These are phyloP conservation scores for Coniochaeta pulveracea DNA, from an alignment of 2,329 filamentous ascomycete genomes.

Conservation along the genomic window DNA sequence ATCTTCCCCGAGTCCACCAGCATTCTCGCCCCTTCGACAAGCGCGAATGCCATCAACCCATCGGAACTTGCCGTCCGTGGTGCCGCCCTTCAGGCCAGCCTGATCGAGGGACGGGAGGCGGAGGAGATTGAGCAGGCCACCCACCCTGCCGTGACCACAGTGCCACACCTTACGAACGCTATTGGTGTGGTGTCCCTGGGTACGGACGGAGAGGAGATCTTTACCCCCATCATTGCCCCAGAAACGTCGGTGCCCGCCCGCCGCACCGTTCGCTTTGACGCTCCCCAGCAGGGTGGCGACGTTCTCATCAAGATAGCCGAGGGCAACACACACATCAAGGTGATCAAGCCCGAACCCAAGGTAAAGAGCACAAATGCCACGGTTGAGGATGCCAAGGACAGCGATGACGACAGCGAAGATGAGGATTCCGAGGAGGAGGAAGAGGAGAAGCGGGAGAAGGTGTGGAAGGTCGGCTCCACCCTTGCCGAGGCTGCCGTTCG, in stretches of 20 bases:
- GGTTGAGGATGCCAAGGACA: constrained; percentile 51
- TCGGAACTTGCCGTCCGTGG: constrained; percentile 82
- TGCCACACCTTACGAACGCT: constrained; percentile 78
- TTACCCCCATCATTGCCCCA: constrained; percentile 69
- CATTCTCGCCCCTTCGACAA: constrained; percentile 76
- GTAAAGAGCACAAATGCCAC: constrained; percentile 46
- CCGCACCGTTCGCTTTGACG: constrained; percentile 67
- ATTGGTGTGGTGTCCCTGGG: constrained; percentile 70
- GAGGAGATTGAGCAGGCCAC: constrained; percentile 93
- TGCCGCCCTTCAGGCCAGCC: constrained; percentile 86
- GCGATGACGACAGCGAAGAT: constrained; percentile 46
- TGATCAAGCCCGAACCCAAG: constrained; percentile 78
- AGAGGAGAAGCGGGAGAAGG: constrained; percentile 78
- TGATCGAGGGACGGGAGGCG: constrained; percentile 89
- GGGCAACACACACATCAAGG: constrained; percentile 82
- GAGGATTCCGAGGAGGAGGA: constrained; percentile 66
- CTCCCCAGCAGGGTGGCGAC: constrained; percentile 72
- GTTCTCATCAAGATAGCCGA: constrained; percentile 83
- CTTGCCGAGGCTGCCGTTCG: constrained; percentile 80
- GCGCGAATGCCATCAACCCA: constrained; percentile 73
- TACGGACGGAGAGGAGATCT: constrained; percentile 48
- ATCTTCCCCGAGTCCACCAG: constrained; percentile 73
- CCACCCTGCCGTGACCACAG: constrained; percentile 87
- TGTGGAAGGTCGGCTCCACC: constrained; percentile 77
- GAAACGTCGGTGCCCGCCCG: constrained; percentile 88